Evolutionary conservation across 2,329 filamentous ascomycete species (phyloP), one percentile per base, ranked within the genome.

Genomic region (Penicillium sp.): DNA sequence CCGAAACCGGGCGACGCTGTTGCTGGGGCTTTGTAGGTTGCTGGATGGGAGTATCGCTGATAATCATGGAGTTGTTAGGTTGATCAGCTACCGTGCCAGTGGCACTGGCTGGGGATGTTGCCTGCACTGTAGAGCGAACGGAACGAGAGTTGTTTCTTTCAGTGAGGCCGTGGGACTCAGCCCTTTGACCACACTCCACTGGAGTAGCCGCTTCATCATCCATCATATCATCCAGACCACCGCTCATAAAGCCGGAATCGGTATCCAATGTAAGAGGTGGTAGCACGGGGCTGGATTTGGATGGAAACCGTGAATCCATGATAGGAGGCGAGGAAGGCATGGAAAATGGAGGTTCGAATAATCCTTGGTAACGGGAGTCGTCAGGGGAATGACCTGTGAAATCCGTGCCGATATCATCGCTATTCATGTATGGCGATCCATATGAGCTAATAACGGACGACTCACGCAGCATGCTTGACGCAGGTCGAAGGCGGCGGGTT

Each of bases 321-420:
- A 96, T 82, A 1, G 95, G 95, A 14, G 93, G 93, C 3, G 93
- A 98, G 0, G 95, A 98, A 1, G 90, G 90, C 65, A 98, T 91
- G 53, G 91, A 90, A 48, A 86, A 86, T 4, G 91, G 89, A 52
- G 91, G 96, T 55, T 89, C 80, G 45, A 80, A 79, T 9, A 79
- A 74, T 57, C 78, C 78, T 55, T 77, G 77, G 49, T 80, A 81
- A 53, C 80, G 81, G 48, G 73, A 67, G 48, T 80, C 79, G 59
- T 82, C 80, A 29, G 81, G 78, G 14, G 81, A 81, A 27, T 77
- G 77, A 45, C 76, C 70, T n/a, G 74, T 73, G 4, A 78, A 74
- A 52, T 85, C 82, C 48, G 73, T 70, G 22, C 68, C 63, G 8
- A 70, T 59, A 54, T 74, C 71, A 37, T 75, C 73, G 47, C 73